Percentiles rank a stretch among this genome's conserved stretches.
Conservation (phyloP, 345 rosid genomes). For the Linum tenue region DNA sequence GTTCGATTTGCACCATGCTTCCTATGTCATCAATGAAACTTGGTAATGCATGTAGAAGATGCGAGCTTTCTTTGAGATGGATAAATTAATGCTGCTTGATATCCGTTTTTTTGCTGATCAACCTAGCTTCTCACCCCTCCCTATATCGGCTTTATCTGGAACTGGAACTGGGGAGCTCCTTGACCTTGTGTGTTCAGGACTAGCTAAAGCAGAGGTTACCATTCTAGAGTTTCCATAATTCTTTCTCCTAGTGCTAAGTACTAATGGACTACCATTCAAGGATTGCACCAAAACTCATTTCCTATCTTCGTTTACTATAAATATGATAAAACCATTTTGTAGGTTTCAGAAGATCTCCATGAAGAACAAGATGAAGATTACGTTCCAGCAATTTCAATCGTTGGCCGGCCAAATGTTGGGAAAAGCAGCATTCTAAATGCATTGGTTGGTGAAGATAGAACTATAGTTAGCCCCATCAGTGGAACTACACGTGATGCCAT, state of each 20-base stretch:
- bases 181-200: slow-evolving; percentile 73
- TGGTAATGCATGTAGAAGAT: neutral
- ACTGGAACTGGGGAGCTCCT: slow-evolving; percentile 97
- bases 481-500: slow-evolving; percentile 99
- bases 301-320: neutral
- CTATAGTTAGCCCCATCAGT: slow-evolving; percentile 94
- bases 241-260: too few relatives aligned
- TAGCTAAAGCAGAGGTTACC: slow-evolving; percentile 59
- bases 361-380: slow-evolving; percentile 45
- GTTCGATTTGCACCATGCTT: slow-evolving; percentile 5
- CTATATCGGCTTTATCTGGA: slow-evolving; percentile 91
- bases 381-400: slow-evolving; percentile 85
- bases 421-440: slow-evolving; percentile 98
- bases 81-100: neutral
- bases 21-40: too few relatives aligned
- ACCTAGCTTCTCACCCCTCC: slow-evolving; percentile 59
- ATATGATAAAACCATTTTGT: neutral
- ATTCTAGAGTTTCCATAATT: neutral
- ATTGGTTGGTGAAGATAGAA: slow-evolving; percentile 88
- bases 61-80: neutral
- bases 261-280: too few relatives aligned
- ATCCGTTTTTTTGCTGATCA: neutral
- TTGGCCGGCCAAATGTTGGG: slow-evolving; percentile 95
- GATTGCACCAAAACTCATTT: neutral
- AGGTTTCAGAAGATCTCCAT: slow-evolving; percentile 39